Base-by-base conservation (phyloP, 495 filamentous ascomycete species). In the Lentithecium fluviatile region DNA sequence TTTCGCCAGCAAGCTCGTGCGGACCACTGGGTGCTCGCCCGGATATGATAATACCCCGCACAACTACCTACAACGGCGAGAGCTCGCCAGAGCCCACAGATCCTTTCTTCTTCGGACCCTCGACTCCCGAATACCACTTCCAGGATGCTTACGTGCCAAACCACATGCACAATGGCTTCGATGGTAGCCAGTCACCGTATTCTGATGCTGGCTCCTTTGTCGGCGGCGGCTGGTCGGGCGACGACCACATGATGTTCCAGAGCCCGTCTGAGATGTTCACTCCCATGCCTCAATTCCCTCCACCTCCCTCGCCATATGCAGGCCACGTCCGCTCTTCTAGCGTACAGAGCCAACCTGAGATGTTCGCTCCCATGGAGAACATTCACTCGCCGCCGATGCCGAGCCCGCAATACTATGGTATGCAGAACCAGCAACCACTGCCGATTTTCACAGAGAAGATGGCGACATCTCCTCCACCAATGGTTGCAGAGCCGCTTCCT, bases 81-180 rank as follows among this genome's bases (percentile, higher is more conserved):
- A 67, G 64, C 52, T 67, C 64, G 20, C 64, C 64, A 21, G 64
- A 67, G 51, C 64, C 64, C 21, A 45, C 45, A 3, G 64, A 67
- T 25, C 53, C 64, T 11, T 67, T 63, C 59, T 59, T 67, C 48
- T 63, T 55, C 36, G 64, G 59, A 13, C 64, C 64, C 1, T 48
- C 58, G 4, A 67, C 64, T 4, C 64, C 64, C 6, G 64, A 67
- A 36, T 62, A 58, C 25, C 64, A 60, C 48, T 67, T 53, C 58
- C 59, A 38, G 23, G 64, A 67, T 45, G 49, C 59, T 13, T 67
- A 62, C 10, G 29, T 32, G 29, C 29, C 29, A 32, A 32, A 32
- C 29, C 29, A 32, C 49, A 63, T 67, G 64, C 21, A 49, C 29
- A 45, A 3, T 23, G 48, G 53, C 19, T 63, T 63, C 43, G 59